Base-by-base conservation (phyloP, 345 rosid species). In the Alliaria petiolata region DNA sequence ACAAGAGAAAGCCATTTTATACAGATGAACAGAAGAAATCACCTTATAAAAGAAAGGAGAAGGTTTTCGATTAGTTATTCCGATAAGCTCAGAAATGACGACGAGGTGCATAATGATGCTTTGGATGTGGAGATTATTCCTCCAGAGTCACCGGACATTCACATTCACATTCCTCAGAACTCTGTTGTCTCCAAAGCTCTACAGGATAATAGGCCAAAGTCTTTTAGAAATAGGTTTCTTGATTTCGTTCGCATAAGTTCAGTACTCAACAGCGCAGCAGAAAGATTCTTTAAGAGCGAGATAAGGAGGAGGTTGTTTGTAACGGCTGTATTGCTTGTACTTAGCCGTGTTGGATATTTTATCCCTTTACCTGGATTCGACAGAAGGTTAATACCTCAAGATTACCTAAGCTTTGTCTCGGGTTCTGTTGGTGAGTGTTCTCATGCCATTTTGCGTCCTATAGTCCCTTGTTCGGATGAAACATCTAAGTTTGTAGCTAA, bases 351-450 rank as follows among this genome's bases (percentile, higher is more conserved):
- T 74, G 97, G 98, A 52, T 90, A 91, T 78, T 93, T 84, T 72
- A 81, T 93, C 69, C 98, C 97, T 69, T 74, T 93, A 56, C 98
- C 98, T 71, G 97, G 98, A 36, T 93, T 85, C 56, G 91, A 89
- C 80, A 86, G 95, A 75, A 83, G 87, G 72, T 75, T 87, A 75
- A 85, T 93, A 60, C 98, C 98, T 49, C 88, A 81, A 81, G 92
- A 91, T 82, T 93, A 90, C 71, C 92, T 93, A 63, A 89, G 92
- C 82, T 91, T 91, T 80, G 89, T 80, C 74, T 84, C 97, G 0
- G 97, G 97, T 36, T 87, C 97, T 46, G 89, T 85, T 71, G 98
- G 97, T 93, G 70, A 83, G 95, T 49, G 46, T 64, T 75, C 39
- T 40, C 17, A 20, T 62, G 56, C 8, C 50, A 0, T 53, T n/a